Evolutionary conservation across 257 asterid genomes (phyloP), one percentile per base, ranked within the genome.

Genomic region (Cruciata laevipes): DNA sequence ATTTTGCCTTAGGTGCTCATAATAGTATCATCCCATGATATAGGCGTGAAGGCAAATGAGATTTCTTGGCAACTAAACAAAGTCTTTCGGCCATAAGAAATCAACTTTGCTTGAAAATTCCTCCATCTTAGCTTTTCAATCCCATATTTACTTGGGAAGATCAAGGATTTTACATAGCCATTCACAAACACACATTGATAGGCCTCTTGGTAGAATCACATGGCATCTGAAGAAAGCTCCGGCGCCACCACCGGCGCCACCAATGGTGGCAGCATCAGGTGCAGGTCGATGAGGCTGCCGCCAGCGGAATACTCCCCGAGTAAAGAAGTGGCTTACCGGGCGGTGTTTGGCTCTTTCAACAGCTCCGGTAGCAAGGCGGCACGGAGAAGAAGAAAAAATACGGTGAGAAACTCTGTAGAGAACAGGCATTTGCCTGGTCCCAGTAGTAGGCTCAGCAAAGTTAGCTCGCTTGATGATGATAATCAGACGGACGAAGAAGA

Each of bases 401-500:
- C 12, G 71, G 37, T 23, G 49, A 75, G 76, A 55, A 76, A 67
- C 69, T 61, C 61, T 20, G 58, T 60, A 16, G 74, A 73, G 49
- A 71, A 57, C 55, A 78, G 55, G 71, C 32, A 73, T 62, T 37
- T 59, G 61, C 32, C 61, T 24, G 16, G 61, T 56, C 85, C 84
- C 0, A 79, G 87, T 63, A 79, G 89, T 63, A 79, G 89, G 79
- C 83, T 85, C 58, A 80, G 87, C 84, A 81, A 65, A 81, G 89
- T 82, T 55, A 79, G 84, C 59, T 61, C 76, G 66, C 87, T 87
- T 72, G 82, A 83, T 44, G 10, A 9, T 37, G 7, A 47, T 47
- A 20, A n/a, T 11, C 52, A 7, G 3, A 20, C 5, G 17, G 60
- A 53, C 7, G 60, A 18, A 53, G 60, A 56, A 56, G 61, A 56